Base-by-base conservation (phyloP, 495 filamentous ascomycete species). In the Neurospora africana region DNA sequence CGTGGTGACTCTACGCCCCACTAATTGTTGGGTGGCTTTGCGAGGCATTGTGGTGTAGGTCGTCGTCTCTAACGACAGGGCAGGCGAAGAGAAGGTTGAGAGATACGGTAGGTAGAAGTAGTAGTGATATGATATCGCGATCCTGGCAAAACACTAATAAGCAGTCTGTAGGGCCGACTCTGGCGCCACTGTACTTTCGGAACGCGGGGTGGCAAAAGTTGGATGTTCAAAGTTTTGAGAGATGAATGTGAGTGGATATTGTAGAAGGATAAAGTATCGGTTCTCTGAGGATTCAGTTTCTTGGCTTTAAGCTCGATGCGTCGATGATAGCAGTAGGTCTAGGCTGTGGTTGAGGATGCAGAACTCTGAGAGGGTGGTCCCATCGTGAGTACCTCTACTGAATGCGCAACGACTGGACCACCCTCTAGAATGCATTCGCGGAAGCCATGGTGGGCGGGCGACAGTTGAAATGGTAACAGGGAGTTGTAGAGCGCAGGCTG, bases 371-470 rank as follows among this genome's bases (percentile, higher is more conserved):
- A 61, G 84, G 83, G 84, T 84, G 84, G 83, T 83, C 80, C 83
- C 84, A 86, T 86, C 77, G 80, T 78, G 80, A 82, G 82, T 75
- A 75, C n/a, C n/a, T n/a, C n/a, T n/a, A n/a, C 70, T 74, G 71
- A 75, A 75, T 72, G 73, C 76, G 77, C 75, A 72, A 77, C 78
- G 76, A 82, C 58, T 78, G 78, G 80, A 77, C 83, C 83, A 86
- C 84, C 84, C 84, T 83, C 81, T 85, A 86, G 69, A 82, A 84
- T 75, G 81, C 82, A 84, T 79, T 78, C 80, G 79, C 79, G 72
- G 78, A 73, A 73, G 81, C 81, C 84, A 86, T 86, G 41, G 71
- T 77, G 76, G 73, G 75, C 47, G 69, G 69, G 53, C 23, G 53
- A 61, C 23, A 72, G 67, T 74, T 70, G 72, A 39, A 72, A 74